Percentiles rank a stretch among this genome's conserved stretches.
Evolutionary conservation across 305 asterid genomes (phyloP).

Genomic region (Euphrasia arctica): DNA sequence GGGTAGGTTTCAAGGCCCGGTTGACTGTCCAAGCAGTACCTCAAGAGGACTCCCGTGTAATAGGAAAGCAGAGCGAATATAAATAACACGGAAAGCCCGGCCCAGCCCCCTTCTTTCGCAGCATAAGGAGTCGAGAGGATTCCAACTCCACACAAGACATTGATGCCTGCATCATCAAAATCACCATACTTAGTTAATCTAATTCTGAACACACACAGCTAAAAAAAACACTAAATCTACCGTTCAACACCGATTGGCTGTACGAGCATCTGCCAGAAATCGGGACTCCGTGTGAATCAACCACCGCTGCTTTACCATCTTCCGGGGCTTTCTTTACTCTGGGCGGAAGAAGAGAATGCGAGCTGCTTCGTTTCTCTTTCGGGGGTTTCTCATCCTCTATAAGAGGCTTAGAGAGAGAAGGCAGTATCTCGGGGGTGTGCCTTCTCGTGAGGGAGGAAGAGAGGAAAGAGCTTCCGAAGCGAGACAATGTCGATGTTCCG

Average conservation of each 20-base stretch:
- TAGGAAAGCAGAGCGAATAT: constrained; percentile 73
- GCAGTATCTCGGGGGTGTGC: constrained; percentile 76
- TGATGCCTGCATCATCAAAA: background rate
- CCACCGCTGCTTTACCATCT: constrained; percentile 39
- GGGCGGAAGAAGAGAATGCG: constrained; percentile 57
- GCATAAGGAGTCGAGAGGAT: constrained; percentile 47
- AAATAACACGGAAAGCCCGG: constrained; percentile 69
- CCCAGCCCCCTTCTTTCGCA: constrained; percentile 94
- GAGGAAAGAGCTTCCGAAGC: constrained; percentile 74
- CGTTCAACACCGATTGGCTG: constrained; percentile 78
- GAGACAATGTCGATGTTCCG: constrained; percentile 66
- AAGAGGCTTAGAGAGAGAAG: constrained; percentile 67
- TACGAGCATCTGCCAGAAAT: constrained; percentile 57
- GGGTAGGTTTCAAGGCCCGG: constrained; percentile 97
- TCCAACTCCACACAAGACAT: background rate
- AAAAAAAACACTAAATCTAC: constrained; percentile 30
- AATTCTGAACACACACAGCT: no score
- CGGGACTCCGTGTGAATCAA: constrained; percentile 56
- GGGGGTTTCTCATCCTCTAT: constrained; percentile 43
- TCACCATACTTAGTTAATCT: no score
- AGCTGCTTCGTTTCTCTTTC: no score
- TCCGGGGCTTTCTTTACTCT: constrained; percentile 42
- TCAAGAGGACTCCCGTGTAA: constrained; percentile 85
- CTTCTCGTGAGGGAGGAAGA: constrained; percentile 63
- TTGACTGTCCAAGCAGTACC: constrained; percentile 81